Evolutionary conservation across 371 early-diverging fungal genomes (phyloP).

Genomic region (Mortierella sp.): DNA sequence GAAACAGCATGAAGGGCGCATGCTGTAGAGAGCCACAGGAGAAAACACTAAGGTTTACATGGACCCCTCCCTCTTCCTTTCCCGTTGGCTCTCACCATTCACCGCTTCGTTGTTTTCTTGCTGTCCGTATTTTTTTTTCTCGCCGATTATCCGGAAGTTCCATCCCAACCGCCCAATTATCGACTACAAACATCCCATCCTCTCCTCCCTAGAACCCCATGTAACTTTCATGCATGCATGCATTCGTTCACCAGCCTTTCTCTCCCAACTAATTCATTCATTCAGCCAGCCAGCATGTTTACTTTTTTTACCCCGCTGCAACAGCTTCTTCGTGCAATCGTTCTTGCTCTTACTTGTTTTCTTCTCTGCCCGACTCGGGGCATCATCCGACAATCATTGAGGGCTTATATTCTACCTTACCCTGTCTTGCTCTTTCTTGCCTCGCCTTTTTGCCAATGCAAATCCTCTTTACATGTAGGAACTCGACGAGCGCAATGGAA

Average conservation of each 20-base stretch:
- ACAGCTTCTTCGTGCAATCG: not conserved
- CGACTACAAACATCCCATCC: not conserved
- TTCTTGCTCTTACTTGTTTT: not conserved
- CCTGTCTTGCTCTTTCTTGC: not conserved
- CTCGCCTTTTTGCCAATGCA: not conserved
- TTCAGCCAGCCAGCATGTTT: not conserved
- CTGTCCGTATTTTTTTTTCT: not conserved
- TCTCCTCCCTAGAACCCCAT: not conserved
- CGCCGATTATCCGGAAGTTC: not conserved
- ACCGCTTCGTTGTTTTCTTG: not conserved
- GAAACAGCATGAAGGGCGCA: not conserved
- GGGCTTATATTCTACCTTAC: no score
- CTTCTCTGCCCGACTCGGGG: not conserved
- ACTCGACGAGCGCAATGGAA: not conserved
- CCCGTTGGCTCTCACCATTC: not conserved
- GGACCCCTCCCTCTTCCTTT: not conserved
- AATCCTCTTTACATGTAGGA: not conserved
- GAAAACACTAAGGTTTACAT: not conserved
- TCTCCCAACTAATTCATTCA: not conserved
- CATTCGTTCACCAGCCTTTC: not conserved
- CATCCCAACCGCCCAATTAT: not conserved
- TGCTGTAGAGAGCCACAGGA: not conserved
- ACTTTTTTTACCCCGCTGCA: not conserved
- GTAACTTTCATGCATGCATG: not conserved
- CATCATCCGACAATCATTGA: not conserved